Evolutionary conservation across 2,329 filamentous ascomycete species (phyloP), one percentile per base, ranked within the genome.

Genomic region (Ophiocordyceps australis): DNA sequence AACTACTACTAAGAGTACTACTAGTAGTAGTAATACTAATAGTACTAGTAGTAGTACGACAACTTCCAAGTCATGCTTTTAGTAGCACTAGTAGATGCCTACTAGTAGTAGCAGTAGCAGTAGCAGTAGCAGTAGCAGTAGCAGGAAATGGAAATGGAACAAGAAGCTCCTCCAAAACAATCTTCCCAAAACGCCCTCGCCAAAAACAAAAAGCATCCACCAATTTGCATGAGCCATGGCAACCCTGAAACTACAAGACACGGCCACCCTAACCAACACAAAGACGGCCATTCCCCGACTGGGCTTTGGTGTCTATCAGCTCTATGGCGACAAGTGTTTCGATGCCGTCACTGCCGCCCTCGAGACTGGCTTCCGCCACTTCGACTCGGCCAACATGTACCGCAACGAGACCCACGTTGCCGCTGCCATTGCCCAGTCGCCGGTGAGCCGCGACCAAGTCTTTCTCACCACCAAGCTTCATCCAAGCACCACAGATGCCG

Each of bases 391-490:
- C 0, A 48, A 54, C 18, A 36, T 47, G 44, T 83, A 82, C 44
- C 62, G 49, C 27, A 83, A 82, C 38, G 77, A 82, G 40, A 42
- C 49, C 9, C 58, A 74, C 40, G 74, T 82, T 24, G 72, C 74
- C 4, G 52, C 64, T 26, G 74, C 75, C 1, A 46, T 80, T n/a
- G 51, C 51, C 14, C 43, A 62, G 29, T 71, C 64, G 3, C 57
- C 57, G 0, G 34, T 80, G 5, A 49, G 57, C 5, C 62, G 71
- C 17, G 49, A 57, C 11, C 58, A 77, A 7, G 39, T 82, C 25
- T 82, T 74, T 44, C 47, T 81, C 20, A 81, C 76, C 1, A 75
- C 71, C 30, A 83, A 83, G 50, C 69, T 81, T 29, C 50, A 74
- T 17, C 54, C 25, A 10, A 31, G 27, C 17, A 47, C 16, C 4